Conservation (phyloP, 345 rosid genomes). For the Euphorbia peplus region DNA sequence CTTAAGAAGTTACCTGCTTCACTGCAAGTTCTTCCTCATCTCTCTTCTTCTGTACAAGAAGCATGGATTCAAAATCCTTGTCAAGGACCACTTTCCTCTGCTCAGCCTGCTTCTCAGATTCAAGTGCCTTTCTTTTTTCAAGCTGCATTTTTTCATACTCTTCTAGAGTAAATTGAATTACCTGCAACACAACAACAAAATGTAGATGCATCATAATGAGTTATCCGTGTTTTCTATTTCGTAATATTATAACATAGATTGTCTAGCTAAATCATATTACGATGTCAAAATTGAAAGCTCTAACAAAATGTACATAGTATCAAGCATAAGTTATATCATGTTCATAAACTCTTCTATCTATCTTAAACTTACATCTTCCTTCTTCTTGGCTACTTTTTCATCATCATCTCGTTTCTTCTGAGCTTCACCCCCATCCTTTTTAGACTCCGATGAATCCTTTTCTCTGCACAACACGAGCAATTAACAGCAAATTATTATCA, state of each 20-base stretch:
- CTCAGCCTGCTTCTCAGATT: neutral
- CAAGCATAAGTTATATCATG: too few species aligned
- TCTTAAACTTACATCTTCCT: neutral
- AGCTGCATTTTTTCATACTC: neutral
- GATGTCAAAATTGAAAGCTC: too few species aligned
- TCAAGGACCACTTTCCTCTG: neutral
- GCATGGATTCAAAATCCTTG: neutral
- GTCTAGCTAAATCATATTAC: too few species aligned
- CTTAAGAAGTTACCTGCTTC: neutral
- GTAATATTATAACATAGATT: too few species aligned
- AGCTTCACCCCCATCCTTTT: neutral
- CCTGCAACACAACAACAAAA: neutral
- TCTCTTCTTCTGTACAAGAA: neutral
- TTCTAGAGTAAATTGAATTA: neutral
- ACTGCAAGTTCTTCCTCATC: neutral
- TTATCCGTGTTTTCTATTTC: too few species aligned
- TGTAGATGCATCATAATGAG: too few species aligned
- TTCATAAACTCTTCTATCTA: too few species aligned
- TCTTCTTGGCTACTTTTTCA: too few species aligned
- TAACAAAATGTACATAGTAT: too few species aligned
- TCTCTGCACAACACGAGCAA: neutral
- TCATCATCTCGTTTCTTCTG: neutral
- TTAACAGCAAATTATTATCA: too few species aligned
- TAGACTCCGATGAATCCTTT: neutral
- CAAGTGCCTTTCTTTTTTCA: neutral